Conservation (phyloP, 176 grass and related monocot genomes). For the Triticum monococcum region DNA sequence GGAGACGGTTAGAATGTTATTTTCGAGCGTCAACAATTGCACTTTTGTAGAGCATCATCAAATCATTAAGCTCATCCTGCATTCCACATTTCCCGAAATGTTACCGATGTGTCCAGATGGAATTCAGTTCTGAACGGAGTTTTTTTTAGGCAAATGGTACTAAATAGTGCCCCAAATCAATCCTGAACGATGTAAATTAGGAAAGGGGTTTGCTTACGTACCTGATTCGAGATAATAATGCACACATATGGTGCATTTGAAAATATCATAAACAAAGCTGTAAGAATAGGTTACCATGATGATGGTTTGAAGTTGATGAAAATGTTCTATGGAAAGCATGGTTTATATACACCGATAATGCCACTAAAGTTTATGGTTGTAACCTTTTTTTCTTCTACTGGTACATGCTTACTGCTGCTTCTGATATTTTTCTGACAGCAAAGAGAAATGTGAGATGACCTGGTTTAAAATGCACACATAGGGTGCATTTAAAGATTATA, state of each 20-base stretch:
- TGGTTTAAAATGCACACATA: neutral
- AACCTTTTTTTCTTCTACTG: neutral
- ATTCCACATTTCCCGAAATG: neutral
- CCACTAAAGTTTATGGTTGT: neutral
- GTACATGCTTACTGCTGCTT: neutral
- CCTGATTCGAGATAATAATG: neutral
- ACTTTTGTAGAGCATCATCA: constrained; percentile 3
- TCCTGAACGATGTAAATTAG: neutral
- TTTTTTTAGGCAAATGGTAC: too few species aligned
- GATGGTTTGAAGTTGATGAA: neutral
- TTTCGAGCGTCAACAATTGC: neutral
- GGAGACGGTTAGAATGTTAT: neutral
- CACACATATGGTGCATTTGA: too few species aligned
- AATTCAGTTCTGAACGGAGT: neutral
- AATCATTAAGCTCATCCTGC: neutral
- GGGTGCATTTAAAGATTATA: neutral
- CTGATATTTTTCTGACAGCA: neutral
- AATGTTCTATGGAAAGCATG: neutral
- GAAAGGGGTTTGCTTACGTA: neutral
- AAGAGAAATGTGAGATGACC: neutral
- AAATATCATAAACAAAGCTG: too few species aligned
- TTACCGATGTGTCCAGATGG: neutral
- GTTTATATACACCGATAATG: neutral
- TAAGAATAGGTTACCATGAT: neutral
- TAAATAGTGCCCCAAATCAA: too few species aligned